Conservation (phyloP, 1,139 yeast species). For the Neolecta irregularis region DNA sequence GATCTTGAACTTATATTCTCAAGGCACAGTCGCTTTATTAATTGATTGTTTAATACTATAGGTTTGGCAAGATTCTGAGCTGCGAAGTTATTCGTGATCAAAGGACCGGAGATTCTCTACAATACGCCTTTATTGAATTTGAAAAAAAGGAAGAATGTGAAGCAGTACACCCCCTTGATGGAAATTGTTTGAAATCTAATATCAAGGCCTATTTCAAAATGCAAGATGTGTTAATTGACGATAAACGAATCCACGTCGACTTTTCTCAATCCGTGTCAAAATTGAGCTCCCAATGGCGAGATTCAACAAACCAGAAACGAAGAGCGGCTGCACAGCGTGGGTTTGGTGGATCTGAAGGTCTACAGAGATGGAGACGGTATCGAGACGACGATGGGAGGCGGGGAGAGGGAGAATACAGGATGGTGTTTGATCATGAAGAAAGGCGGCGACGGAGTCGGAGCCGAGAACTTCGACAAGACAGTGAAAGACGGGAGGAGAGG, state of each 20-base stretch:
- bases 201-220: conserved; percentile 43
- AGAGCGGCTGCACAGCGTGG: conserved; percentile 1
- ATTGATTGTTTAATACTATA: conserved; percentile 30
- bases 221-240: conserved; percentile 49
- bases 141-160: conserved; percentile 37
- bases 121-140: conserved; percentile 51
- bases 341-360: conserved; percentile 2
- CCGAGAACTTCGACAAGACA: too few species aligned
- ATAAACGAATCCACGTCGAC: conserved; percentile 47
- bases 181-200: too few species aligned
- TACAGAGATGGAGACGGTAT: conserved; percentile 1
- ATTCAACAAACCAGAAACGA: conserved; percentile 1
- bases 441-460: too few species aligned
- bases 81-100: conserved; percentile 38
- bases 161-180: too few species aligned
- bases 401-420: too few species aligned
- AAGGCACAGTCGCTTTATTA: not conserved
- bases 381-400: not conserved
- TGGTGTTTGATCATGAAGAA: conserved; percentile 3
- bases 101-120: conserved; percentile 34
- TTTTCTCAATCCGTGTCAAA: conserved; percentile 42
- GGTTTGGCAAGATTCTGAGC: conserved; percentile 41
- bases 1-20: conserved; percentile 28
- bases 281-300: conserved; percentile 1
- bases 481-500: too few species aligned